Conservation (phyloP, 495 filamentous ascomycete genomes). For the Usnea hakonensis region DNA sequence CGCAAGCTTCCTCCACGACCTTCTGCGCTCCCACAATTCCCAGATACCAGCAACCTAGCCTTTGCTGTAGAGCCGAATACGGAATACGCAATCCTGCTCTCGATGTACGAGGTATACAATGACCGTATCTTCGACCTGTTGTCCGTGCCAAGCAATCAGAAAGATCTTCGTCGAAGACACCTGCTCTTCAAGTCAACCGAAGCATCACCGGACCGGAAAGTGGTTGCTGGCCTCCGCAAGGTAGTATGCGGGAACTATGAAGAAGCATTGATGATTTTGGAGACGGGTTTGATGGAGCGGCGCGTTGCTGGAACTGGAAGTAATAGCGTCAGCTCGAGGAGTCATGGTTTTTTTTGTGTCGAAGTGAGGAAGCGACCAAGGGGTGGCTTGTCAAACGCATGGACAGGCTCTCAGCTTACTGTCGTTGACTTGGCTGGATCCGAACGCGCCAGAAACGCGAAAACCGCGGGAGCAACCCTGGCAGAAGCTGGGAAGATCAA, state of each 20-base stretch:
- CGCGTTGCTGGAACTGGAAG: slow-evolving; percentile 83
- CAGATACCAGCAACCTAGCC: slow-evolving; percentile 63
- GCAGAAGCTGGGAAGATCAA: slow-evolving; percentile 98
- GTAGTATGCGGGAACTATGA: slow-evolving; percentile 76
- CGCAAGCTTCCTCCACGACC: slow-evolving; percentile 54
- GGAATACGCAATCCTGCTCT: slow-evolving; percentile 83
- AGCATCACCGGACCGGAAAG: slow-evolving; percentile 72
- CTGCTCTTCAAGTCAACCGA: slow-evolving; percentile 86
- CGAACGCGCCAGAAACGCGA: slow-evolving; percentile 85
- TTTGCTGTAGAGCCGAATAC: slow-evolving; percentile 60
- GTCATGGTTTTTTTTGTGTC: slow-evolving; percentile 93
- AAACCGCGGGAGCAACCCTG: slow-evolving; percentile 84
- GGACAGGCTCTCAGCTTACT: slow-evolving; percentile 75
- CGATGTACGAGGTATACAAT: slow-evolving; percentile 99
- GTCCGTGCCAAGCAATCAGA: slow-evolving; percentile 47
- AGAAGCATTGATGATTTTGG: slow-evolving; percentile 84
- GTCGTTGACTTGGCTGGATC: slow-evolving; percentile 92
- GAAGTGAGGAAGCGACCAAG: slow-evolving; percentile 79
- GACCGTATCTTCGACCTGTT: slow-evolving; percentile 95
- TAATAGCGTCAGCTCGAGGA: slow-evolving; percentile 81
- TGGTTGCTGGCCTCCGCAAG: slow-evolving; percentile 86
- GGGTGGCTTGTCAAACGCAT: slow-evolving; percentile 49
- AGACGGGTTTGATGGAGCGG: slow-evolving; percentile 80
- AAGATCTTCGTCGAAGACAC: slow-evolving; percentile 63
- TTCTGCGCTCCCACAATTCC: slow-evolving; percentile 58